Evolutionary conservation across 2,329 filamentous ascomycete species (phyloP).

Genomic region (Talaromyces albobiverticillius): DNA sequence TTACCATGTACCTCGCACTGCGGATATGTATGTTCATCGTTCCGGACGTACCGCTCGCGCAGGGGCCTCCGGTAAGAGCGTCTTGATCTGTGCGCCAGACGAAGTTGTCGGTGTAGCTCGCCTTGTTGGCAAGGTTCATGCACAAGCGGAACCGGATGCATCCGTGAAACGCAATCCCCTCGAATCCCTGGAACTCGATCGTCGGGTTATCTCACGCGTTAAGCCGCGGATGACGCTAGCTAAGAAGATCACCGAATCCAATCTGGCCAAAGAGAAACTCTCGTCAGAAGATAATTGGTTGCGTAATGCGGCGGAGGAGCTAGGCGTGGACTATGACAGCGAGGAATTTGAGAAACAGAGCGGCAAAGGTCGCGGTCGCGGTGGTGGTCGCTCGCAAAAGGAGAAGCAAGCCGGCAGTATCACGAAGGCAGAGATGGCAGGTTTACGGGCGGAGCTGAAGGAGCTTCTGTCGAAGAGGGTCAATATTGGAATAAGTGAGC

Average conservation of each 20-base stretch:
- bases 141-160: constrained; percentile 52
- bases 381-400: constrained; percentile 69
- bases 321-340: constrained; percentile 90
- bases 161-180: constrained; percentile 55
- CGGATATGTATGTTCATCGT: constrained; percentile 92
- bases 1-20: constrained; percentile 89
- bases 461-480: constrained; percentile 68
- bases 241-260: constrained; percentile 82
- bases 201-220: constrained; percentile 71
- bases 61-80: constrained; percentile 70
- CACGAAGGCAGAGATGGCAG: constrained; percentile 70
- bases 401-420: constrained; percentile 67
- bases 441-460: constrained; percentile 68
- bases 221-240: constrained; percentile 74
- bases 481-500: constrained; percentile 83
- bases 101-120: constrained; percentile 82
- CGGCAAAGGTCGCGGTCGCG: constrained; percentile 69
- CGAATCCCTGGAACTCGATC: constrained; percentile 74
- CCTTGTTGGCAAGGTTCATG: constrained; percentile 84
- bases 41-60: constrained; percentile 92
- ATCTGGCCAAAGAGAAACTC: constrained; percentile 82
- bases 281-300: constrained; percentile 82
- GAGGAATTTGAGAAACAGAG: constrained; percentile 72
- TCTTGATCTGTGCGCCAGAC: constrained; percentile 86
- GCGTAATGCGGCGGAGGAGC: constrained; percentile 78